Conservation (phyloP, 164 flowering plant species). For the Saururus chinensis region DNA sequence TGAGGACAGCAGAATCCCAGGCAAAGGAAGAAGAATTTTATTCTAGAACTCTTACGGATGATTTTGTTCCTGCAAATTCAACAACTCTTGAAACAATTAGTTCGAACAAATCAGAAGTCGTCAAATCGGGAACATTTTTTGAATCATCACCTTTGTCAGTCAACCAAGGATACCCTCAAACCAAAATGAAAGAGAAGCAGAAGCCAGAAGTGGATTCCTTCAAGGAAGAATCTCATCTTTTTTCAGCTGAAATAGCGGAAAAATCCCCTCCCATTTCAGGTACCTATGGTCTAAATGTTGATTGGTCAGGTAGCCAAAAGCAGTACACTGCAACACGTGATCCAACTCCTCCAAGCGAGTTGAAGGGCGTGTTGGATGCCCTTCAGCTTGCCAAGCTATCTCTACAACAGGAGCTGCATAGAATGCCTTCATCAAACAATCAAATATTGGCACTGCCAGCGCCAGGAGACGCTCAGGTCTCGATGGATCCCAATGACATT, state of each 20-base stretch:
- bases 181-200: not conserved
- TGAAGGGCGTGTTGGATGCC: conserved; percentile 45
- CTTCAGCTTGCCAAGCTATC: conserved; percentile 58
- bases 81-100: not conserved
- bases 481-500: conserved; percentile 4
- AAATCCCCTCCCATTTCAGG: not conserved
- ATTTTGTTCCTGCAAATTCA: conserved; percentile 7
- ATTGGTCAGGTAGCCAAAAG: conserved; percentile 14
- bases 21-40: conserved; percentile 10
- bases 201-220: not conserved
- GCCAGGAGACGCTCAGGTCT: not conserved
- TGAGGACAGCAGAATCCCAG: conserved; percentile 10
- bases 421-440: conserved; percentile 14
- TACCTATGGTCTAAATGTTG: conserved; percentile 3
- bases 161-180: not conserved
- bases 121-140: conserved; percentile 11
- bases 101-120: conserved; percentile 8
- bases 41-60: conserved; percentile 5
- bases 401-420: conserved; percentile 33
- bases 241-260: not conserved
- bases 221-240: not conserved
- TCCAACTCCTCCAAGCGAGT: conserved; percentile 12
- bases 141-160: conserved; percentile 2
- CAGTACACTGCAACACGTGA: conserved; percentile 21
- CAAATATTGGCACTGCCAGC: conserved; percentile 8